phyloP scores from a whole-genome alignment of 2,329 filamentous ascomycete species.

The Diaporthe ampelina region DNA sequence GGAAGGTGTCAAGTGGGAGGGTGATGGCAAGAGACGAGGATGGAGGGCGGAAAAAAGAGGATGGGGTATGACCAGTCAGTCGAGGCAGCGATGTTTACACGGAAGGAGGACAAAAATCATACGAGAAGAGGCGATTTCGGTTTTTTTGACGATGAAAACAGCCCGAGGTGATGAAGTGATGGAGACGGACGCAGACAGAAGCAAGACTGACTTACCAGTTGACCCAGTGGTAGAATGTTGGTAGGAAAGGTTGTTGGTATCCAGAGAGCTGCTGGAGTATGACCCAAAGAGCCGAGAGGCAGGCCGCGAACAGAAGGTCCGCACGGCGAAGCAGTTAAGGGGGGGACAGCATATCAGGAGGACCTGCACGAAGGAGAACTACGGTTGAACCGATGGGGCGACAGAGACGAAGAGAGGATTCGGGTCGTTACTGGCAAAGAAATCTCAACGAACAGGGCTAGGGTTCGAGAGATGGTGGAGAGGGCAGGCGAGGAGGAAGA shows the following conservation, averaged over 20 bases:
- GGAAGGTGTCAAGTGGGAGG: background rate
- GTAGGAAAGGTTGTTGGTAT: background rate
- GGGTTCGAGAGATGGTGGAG: background rate
- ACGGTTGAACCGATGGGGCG: background rate
- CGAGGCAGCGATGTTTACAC: fast-evolving
- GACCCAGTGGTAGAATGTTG: background rate
- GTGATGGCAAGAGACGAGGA: background rate
- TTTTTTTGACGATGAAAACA: background rate
- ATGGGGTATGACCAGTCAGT: background rate
- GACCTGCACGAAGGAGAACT: background rate
- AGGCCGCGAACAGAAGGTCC: too few species aligned
- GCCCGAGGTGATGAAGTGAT: background rate
- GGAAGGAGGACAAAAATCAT: too few species aligned
- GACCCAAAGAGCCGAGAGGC: too few species aligned
- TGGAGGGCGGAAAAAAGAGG: background rate
- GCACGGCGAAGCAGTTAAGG: background rate
- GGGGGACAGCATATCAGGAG: background rate
- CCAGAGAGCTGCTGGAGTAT: background rate
- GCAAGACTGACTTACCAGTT: background rate
- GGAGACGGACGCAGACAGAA: background rate
- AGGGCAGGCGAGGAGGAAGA: too few species aligned
- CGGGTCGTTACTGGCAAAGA: too few species aligned
- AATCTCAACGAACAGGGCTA: too few species aligned
- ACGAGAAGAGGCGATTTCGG: background rate
- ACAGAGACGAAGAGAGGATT: too few species aligned